phyloP scores from a whole-genome alignment of 345 rosid genomes.

The Balakata baccata region DNA sequence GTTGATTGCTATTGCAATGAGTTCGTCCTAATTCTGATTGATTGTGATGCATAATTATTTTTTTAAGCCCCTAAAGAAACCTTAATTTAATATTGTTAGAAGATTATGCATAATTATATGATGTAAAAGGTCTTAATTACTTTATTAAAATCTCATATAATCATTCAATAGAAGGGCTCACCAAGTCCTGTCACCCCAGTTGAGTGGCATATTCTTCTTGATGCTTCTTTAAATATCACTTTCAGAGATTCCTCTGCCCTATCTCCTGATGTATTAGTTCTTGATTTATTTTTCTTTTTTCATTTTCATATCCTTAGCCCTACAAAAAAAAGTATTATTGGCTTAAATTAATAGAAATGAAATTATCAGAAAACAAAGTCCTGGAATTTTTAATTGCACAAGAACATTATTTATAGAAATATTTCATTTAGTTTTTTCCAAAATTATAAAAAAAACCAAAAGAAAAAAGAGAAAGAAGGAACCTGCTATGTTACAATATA shows the following conservation, averaged over 20 bases:
- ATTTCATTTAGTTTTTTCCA: no score
- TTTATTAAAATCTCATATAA: neutral
- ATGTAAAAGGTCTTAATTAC: conserved; percentile 9
- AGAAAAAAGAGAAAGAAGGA: no score
- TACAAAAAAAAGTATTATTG: neutral
- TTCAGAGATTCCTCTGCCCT: conserved; percentile 7
- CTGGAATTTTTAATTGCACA: no score
- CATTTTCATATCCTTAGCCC: neutral
- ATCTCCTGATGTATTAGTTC: neutral
- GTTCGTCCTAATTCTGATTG: conserved; percentile 10
- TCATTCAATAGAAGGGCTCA: conserved; percentile 7
- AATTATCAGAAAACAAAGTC: neutral
- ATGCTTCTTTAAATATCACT: neutral
- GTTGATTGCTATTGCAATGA: neutral
- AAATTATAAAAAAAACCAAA: no score
- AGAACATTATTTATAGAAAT: no score
- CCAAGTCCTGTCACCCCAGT: conserved; percentile 12
- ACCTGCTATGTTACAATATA: no score
- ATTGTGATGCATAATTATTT: conserved; percentile 14
- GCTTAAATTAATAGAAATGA: neutral
- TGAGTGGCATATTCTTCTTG: conserved; percentile 15
- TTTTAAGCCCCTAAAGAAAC: neutral
- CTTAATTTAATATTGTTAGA: conserved; percentile 6
- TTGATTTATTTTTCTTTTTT: neutral
- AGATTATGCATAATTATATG: conserved; percentile 17